A percentile compares a stretch with the other conserved stretches of the same genome.
Evolutionary conservation across 352 stramenopile species (phyloP).

Genomic region (Phytophthora fragariae): DNA sequence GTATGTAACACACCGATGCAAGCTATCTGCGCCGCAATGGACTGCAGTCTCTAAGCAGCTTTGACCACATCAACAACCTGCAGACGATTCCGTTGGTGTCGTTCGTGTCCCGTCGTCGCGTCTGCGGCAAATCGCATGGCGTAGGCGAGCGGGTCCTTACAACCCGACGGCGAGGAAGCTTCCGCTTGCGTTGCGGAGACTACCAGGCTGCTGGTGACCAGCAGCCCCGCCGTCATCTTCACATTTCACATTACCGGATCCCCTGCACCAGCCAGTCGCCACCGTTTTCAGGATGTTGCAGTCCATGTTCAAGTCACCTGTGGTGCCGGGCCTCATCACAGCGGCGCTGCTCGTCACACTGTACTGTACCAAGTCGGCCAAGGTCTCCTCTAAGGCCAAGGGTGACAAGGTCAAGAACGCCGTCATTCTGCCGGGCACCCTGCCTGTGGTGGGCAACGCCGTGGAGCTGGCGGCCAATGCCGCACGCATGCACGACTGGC

Average conservation of each 20-base stretch:
- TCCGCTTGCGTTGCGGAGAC: slow-evolving; percentile 20
- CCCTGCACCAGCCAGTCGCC: slow-evolving; percentile 7
- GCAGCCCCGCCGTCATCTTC: slow-evolving; percentile 8
- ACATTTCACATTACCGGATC: slow-evolving; percentile 9
- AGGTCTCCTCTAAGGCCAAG: slow-evolving; percentile 21
- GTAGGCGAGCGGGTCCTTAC: slow-evolving; percentile 19
- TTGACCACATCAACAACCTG: neutral
- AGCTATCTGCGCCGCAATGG: neutral
- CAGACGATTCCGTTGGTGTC: slow-evolving; percentile 31
- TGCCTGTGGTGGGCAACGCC: slow-evolving; percentile 57
- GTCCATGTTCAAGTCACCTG: slow-evolving; percentile 35
- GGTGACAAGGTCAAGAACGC: slow-evolving; percentile 35
- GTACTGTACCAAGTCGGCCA: slow-evolving; percentile 29
- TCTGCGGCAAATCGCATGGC: slow-evolving; percentile 26
- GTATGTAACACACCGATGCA: neutral
- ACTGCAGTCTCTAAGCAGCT: neutral
- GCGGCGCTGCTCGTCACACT: slow-evolving; percentile 36
- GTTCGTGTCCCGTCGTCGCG: neutral
- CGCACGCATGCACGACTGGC: slow-evolving; percentile 53
- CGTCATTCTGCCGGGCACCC: slow-evolving; percentile 36
- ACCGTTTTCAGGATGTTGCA: slow-evolving; percentile 25
- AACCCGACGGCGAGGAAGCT: slow-evolving; percentile 30
- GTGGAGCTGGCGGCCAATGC: slow-evolving; percentile 45
- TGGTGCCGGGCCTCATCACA: slow-evolving; percentile 34
- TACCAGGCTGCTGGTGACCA: neutral